Conservation (phyloP, 2,329 filamentous ascomycete species). For the Apiospora hydei region DNA sequence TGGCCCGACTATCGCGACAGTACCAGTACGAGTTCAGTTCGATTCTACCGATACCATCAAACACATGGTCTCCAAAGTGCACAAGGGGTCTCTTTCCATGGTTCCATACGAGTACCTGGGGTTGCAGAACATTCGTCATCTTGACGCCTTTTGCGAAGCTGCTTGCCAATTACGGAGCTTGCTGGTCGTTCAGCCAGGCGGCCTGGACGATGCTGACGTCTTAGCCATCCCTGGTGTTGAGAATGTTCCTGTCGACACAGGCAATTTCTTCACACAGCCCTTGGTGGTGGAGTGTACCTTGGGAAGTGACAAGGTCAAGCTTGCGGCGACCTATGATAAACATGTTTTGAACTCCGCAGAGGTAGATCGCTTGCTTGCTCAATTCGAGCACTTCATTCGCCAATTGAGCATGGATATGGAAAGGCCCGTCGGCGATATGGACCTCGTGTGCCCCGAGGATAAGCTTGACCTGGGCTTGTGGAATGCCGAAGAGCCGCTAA, state of each 20-base stretch:
- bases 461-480: conserved; percentile 6
- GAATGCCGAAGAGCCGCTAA: conserved; percentile 23
- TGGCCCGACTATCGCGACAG: conserved; percentile 46
- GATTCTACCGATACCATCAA: conserved; percentile 39
- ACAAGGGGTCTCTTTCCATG: conserved; percentile 10
- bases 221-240: conserved; percentile 19
- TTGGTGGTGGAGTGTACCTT: conserved; percentile 26
- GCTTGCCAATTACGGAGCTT: conserved; percentile 22
- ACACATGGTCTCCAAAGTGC: conserved; percentile 49
- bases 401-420: not conserved
- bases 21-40: conserved; percentile 47
- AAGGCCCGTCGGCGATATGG: not conserved
- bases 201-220: not conserved
- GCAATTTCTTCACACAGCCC: conserved; percentile 26
- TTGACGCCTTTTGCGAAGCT: conserved; percentile 14
- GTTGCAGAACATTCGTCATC: not conserved
- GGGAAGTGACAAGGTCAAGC: conserved; percentile 21
- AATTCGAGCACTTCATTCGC: conserved; percentile 25
- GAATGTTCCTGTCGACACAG: conserved; percentile 15
- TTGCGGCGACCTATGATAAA: conserved; percentile 24
- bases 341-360: conserved; percentile 14
- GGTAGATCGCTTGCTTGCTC: conserved; percentile 25
- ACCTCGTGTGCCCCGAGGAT: conserved; percentile 21
- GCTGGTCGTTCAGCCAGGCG: conserved; percentile 16
- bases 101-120: conserved; percentile 22